A percentile compares a stretch with the other conserved stretches of the same genome.
phyloP scores from a whole-genome alignment of 108 stramenopile species.

The Seminavis robusta region DNA sequence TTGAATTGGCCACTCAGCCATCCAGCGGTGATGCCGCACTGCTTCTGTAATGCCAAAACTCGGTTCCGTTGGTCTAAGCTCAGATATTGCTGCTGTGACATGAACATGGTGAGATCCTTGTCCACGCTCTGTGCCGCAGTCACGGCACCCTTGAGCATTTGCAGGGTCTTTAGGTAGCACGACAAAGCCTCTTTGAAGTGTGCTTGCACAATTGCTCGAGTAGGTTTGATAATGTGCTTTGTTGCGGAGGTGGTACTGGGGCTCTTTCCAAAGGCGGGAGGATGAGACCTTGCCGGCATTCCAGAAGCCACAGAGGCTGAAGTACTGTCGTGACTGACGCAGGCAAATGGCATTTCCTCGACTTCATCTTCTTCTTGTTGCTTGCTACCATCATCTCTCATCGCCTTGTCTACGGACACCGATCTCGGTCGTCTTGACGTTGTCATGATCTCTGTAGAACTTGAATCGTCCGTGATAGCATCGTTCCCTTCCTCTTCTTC shows the following conservation, averaged over 20 bases:
- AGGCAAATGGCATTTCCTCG: slow-evolving; percentile 83
- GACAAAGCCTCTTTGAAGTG: slow-evolving; percentile 77
- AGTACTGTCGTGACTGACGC: slow-evolving; percentile 34
- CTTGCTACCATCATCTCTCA: slow-evolving; percentile 39
- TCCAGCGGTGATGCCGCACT: slow-evolving; percentile 62
- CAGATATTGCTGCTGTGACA: slow-evolving; percentile 16
- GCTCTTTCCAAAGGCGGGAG: slow-evolving; percentile 10
- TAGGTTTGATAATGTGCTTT: slow-evolving; percentile 13
- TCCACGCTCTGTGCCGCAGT: slow-evolving; percentile 64
- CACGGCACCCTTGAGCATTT: slow-evolving; percentile 80
- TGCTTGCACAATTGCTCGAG: slow-evolving; percentile 30
- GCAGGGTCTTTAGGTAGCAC: slow-evolving; percentile 77
- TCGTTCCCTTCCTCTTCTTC: slow-evolving; percentile 32
- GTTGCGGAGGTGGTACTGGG: slow-evolving; percentile 11
- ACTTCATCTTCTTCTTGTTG: slow-evolving; percentile 57
- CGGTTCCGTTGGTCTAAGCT: slow-evolving; percentile 22
- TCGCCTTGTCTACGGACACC: slow-evolving; percentile 25
- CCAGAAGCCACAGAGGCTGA: slow-evolving; percentile 21
- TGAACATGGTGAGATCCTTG: slow-evolving; percentile 50
- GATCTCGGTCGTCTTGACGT: slow-evolving; percentile 26
- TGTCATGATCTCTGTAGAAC: slow-evolving; percentile 41
- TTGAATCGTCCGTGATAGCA: slow-evolving; percentile 33
- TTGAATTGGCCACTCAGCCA: slow-evolving; percentile 79
- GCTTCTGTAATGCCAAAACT: slow-evolving; percentile 47
- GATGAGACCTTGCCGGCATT: slow-evolving; percentile 17